Conservation (phyloP, 1,284 basidiomycete species). For the Ustilago shanxiensis region DNA sequence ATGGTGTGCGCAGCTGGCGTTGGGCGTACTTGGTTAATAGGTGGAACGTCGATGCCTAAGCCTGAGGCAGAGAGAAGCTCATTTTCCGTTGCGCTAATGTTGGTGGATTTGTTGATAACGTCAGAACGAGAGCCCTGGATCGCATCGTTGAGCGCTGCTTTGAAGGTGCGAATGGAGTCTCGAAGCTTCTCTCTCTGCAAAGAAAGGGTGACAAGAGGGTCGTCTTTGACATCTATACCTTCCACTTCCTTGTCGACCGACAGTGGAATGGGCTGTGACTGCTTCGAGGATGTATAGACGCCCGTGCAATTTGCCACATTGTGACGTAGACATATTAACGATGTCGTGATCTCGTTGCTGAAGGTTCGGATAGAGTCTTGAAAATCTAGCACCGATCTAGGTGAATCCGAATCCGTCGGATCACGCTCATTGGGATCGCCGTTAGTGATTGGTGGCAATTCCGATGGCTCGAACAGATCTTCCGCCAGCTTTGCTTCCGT, state of each 20-base stretch:
- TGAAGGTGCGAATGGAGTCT: conserved; percentile 32
- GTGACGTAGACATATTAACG: conserved; percentile 27
- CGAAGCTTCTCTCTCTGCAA: conserved; percentile 25
- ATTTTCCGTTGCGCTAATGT: not conserved
- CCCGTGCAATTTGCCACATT: conserved; percentile 24
- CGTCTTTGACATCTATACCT: not conserved
- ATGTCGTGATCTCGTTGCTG: conserved; percentile 27
- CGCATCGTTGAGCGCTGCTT: conserved; percentile 27
- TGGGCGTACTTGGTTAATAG: not conserved
- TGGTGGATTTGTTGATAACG: conserved; percentile 5
- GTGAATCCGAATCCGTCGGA: not conserved
- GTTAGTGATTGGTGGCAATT: not conserved
- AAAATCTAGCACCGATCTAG: conserved; percentile 18
- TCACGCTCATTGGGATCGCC: not conserved
- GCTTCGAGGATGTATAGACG: not conserved
- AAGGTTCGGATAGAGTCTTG: conserved; percentile 19
- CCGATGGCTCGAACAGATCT: not conserved
- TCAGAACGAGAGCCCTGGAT: conserved; percentile 21
- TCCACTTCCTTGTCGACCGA: not conserved
- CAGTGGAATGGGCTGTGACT: not conserved
- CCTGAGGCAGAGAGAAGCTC: not conserved
- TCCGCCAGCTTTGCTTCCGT: not conserved
- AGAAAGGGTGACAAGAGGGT: conserved; percentile 17
- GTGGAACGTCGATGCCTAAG: not conserved
- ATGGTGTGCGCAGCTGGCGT: not conserved